Conservation (phyloP, 495 filamentous ascomycete genomes). For the Letharia columbiana region DNA sequence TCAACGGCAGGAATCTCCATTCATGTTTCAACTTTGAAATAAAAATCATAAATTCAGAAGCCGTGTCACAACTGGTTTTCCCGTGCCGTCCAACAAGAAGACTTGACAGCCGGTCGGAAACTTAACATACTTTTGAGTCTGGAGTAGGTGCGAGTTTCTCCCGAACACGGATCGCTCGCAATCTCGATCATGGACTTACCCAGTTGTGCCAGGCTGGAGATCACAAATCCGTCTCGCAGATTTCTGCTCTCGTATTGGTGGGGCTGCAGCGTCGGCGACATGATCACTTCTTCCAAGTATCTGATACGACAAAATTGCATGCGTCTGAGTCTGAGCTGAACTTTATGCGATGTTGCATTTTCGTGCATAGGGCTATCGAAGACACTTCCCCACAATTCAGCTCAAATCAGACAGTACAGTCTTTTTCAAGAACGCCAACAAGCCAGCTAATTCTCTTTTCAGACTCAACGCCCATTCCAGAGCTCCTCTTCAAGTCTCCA, state of each 20-base stretch:
- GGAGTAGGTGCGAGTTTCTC: neutral
- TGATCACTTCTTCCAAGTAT: constrained; percentile 6
- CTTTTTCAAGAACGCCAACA: constrained; percentile 2
- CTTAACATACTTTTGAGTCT: neutral
- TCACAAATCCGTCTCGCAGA: constrained; percentile 2
- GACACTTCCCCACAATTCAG: constrained; percentile 10
- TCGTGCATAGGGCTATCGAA: constrained; percentile 17
- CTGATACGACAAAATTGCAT: neutral
- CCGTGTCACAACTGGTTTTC: neutral
- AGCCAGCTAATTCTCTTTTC: neutral
- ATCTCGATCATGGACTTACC: neutral
- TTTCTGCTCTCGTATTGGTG: constrained; percentile 13
- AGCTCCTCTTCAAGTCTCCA: neutral
- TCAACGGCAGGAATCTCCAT: neutral
- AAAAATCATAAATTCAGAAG: neutral
- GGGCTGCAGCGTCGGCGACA: constrained; percentile 8
- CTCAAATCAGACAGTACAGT: constrained; percentile 8
- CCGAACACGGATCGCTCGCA: neutral
- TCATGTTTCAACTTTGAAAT: neutral
- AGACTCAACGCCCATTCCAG: neutral
- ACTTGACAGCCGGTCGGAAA: neutral
- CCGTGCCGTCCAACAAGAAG: neutral
- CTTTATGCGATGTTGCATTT: constrained; percentile 13
- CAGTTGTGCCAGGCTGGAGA: neutral
- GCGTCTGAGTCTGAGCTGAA: neutral